These are phyloP conservation scores for Tulasnella sp. DNA, from an alignment of 768 basidiomycete species.

Conservation along the genomic window DNA sequence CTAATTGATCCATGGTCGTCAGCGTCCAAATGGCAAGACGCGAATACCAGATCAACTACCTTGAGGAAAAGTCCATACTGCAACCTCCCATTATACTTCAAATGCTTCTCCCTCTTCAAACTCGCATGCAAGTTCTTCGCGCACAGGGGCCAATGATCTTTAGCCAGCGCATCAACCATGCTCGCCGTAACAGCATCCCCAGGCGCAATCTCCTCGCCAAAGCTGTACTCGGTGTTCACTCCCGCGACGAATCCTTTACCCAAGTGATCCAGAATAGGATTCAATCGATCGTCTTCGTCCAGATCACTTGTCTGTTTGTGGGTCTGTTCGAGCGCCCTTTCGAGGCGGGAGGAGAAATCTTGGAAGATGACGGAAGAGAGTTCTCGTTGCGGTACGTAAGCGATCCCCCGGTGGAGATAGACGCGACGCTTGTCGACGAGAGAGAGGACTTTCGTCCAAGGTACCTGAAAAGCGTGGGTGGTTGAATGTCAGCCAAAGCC, in stretches of 20 bases:
- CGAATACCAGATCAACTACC: constrained; percentile 38
- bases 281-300: constrained; percentile 86
- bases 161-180: constrained; percentile 82
- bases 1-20: constrained; percentile 35
- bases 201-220: constrained; percentile 42
- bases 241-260: constrained; percentile 92
- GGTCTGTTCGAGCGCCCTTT: constrained; percentile 74
- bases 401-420: constrained; percentile 69
- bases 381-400: constrained; percentile 75
- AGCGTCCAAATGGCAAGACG: background rate
- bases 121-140: constrained; percentile 86
- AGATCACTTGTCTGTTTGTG: constrained; percentile 80
- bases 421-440: constrained; percentile 77
- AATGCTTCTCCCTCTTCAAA: constrained; percentile 66
- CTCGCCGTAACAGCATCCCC: constrained; percentile 78
- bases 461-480: constrained; percentile 49
- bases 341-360: constrained; percentile 69
- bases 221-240: constrained; percentile 73
- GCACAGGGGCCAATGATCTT: constrained; percentile 88
- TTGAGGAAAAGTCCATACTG: constrained; percentile 94
- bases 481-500: too few species aligned
- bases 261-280: constrained; percentile 83
- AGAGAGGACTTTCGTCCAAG: constrained; percentile 92
- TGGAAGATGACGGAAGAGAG: constrained; percentile 80
- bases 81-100: constrained; percentile 87